These are phyloP conservation scores for Trypanosoma rangeli DNA, from an alignment of 208 protist genomes.

Conservation along the genomic window DNA sequence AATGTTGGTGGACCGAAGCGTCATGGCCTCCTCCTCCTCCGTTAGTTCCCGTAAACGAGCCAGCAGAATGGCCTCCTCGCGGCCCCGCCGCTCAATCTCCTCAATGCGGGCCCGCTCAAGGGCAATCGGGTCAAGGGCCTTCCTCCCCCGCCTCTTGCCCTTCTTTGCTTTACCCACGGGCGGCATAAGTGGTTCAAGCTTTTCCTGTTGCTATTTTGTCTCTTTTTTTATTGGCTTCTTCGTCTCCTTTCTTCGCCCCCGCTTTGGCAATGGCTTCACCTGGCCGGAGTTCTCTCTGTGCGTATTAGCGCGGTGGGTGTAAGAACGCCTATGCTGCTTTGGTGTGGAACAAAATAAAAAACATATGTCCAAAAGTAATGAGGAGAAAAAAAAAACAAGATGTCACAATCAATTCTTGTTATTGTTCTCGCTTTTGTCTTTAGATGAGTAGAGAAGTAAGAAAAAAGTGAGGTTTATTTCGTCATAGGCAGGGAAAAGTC, in stretches of 20 bases:
- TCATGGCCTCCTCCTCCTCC: constrained; percentile 80
- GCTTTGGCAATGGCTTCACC: not conserved
- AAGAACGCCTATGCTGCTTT: not conserved
- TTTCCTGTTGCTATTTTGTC: not conserved
- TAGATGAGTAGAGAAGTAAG: not conserved
- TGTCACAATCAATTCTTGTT: not conserved
- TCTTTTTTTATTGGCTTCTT: not conserved
- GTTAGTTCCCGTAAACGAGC: constrained; percentile 72
- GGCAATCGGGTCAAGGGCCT: constrained; percentile 45
- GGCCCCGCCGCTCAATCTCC: constrained; percentile 70
- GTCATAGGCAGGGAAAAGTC: not conserved
- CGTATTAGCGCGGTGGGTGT: not conserved
- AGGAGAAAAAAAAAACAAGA: not conserved
- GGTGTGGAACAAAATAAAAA: not conserved
- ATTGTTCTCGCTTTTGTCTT: not conserved
- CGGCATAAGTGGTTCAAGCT: not conserved
- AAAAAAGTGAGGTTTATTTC: not conserved
- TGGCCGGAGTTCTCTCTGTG: not conserved
- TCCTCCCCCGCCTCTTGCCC: constrained; percentile 28
- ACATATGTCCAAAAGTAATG: not conserved
- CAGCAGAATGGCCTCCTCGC: constrained; percentile 71
- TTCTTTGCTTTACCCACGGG: constrained; percentile 19
- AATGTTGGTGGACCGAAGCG: constrained; percentile 32
- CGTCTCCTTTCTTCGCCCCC: not conserved
- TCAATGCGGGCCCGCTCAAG: constrained; percentile 67